Evolutionary conservation across 305 asterid genomes (phyloP), one percentile per base, ranked within the genome.

Genomic region (Caryopteris hybrid): DNA sequence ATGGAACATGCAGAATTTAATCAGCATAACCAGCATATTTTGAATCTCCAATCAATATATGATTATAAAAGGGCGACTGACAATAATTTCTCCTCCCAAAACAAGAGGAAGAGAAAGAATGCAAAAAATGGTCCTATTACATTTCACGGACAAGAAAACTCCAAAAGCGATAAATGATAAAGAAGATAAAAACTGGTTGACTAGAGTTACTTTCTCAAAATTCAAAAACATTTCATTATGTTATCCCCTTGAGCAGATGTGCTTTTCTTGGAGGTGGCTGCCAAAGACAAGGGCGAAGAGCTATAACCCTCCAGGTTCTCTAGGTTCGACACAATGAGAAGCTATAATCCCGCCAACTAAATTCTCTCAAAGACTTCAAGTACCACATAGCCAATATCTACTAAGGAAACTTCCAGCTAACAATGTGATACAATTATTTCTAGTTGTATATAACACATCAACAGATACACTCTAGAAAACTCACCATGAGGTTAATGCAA

Each of bases 241-340:
- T 22, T 11, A 34, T 17, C 34, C 18, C 29, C 50, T 41, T 50
- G 42, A 1, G 6, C 27, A 16, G 60, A 59, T 42, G 14, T 48
- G 53, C 54, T 57, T 53, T 62, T 20, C 31, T n/a, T 55, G n/a
- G 22, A 73, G 62, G 72, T 21, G 16, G 53, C 21, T 38, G 36
- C 52, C 46, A 10, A 57, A 14, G 25, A 18, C 8, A 34, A 45
- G 33, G 12, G 14, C 11, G 14, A 16, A 61, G 34, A 39, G 34
- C 56, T 4, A 29, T 46, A 8, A 7, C 43, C 62, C 45, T 45
- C 63, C 31, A 16, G 45, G 21, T 47, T 22, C 31, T 70, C n/a
- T n/a, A n/a, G n/a, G n/a, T n/a, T n/a, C n/a, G n/a, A n/a, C 39
- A 60, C 53, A 33, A 31, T 3, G 20, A 45, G 36, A 64, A 63